Base-by-base conservation (phyloP, 805 yeast genomes). In the Pichia pseudocactophila region DNA sequence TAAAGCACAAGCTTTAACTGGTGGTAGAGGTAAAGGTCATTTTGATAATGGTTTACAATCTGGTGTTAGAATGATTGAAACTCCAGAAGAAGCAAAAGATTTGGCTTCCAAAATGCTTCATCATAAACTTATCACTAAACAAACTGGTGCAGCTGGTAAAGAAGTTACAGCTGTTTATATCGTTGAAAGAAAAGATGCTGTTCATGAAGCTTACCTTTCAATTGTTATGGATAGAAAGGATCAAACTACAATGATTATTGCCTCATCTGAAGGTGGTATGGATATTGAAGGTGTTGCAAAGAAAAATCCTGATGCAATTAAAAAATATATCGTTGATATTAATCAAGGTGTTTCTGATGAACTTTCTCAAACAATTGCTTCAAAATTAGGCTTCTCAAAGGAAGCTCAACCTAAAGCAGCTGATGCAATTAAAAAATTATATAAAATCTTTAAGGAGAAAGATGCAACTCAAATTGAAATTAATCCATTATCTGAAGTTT, bases 11-110 rank as follows among this genome's bases (percentile, higher is more conserved):
- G 97, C 96, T 38, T 76, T 92, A 59, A 89, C 99, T 46, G 99
- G 99, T 70, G 99, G 99, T 62, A 82, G 99, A 70, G 99, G 99
- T 69, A 92, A 92, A 68, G 99, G 99, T 50, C 89, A 86, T 67
- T 89, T 92, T 53, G 96, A 89, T 69, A 80, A 80, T 57, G 98
- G 98, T 41, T 78, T 86, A 63, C 80, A 90, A 70, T 95, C 97
- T 40, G 99, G 98, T 73, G 96, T 92, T 58, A 83, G 87, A 70
- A 74, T 92, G 67, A 85, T 86, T 55, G 71, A 80, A 45, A 71
- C 89, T 44, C 80, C 96, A 35, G 82, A 82, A 59, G 89, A 90
- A 70, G 96, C 95, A 46, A 74, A 72, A 65, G 82, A 82, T 61
- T 73, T 85, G 58, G 92, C 97, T 45, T 75, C 71, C 54, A 80